Evolutionary conservation across 176 grass and related monocot genomes (phyloP), one percentile per base, ranked within the genome.

Genomic region (Rhynchospora pubera): DNA sequence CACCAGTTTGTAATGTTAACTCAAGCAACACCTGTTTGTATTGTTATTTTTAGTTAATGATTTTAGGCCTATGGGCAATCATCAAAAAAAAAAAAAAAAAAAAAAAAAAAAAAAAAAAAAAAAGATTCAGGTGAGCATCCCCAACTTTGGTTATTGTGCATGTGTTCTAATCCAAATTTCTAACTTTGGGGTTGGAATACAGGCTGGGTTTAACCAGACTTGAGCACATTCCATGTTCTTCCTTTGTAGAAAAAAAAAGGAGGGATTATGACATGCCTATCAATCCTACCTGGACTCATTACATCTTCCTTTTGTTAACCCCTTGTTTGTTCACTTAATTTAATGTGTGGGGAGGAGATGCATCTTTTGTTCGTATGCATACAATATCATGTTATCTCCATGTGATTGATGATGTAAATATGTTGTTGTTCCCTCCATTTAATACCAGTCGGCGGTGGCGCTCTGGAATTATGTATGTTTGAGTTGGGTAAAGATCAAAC

Each of bases 351-450:
- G 12, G 57, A 81, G 58, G 61, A n/a, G 78, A 81, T 81, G 43
- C 64, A 65, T 44, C 57, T 81, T 81, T 81, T 74, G 46, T 74
- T 74, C 21, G 52, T 74, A 74, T 52, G 50, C 13, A 77, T 30
- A 56, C 23, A 0, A 26, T 52, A 10, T 65, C 79, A 67, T 82
- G 79, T 82, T 82, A 34, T 82, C 45, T 30, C 60, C 79, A 82
- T 82, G 61, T 66, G 50, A 55, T 6, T 8, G 18, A 66, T 82
- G 23, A 53, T 82, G 79, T 65, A 67, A 46, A 52, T 53, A 82
- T 82, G 57, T 82, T 62, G 59, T 66, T 82, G 44, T 82, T 80
- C 61, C 79, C 79, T 65, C 22, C 65, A 65, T 82, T 65, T 82
- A 82, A 51, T 82, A 67, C 60, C 79, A 67, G 28, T 50, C 42